A percentile compares a stretch with the other conserved stretches of the same genome.
Evolutionary conservation across 768 basidiomycete genomes (phyloP).

Genomic region (Amanita rimosa): DNA sequence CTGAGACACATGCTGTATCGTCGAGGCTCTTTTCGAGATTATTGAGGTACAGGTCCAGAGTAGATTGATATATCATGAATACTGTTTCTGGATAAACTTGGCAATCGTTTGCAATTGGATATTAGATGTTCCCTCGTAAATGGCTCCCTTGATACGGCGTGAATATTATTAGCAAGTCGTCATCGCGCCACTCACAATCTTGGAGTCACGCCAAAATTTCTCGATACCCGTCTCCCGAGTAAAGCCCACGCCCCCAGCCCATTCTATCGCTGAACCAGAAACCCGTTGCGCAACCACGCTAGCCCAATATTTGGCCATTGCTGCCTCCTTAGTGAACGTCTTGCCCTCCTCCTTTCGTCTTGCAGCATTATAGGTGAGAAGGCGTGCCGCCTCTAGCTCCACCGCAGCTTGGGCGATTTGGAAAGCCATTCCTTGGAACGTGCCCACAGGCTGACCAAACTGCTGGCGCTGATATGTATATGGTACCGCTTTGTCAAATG

Average conservation of each 20-base stretch:
- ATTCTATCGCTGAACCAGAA: slow-evolving; percentile 86
- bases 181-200: slow-evolving; percentile 58
- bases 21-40: too few species aligned
- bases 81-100: slow-evolving; percentile 79
- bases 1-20: too few species aligned
- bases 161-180: slow-evolving; percentile 2
- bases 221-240: slow-evolving; percentile 93
- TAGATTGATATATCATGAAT: slow-evolving; percentile 32
- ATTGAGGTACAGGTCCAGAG: not conserved
- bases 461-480: slow-evolving; percentile 92
- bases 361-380: slow-evolving; percentile 95
- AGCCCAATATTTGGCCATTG: slow-evolving; percentile 95
- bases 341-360: slow-evolving; percentile 86
- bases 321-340: slow-evolving; percentile 85
- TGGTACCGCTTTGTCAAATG: slow-evolving; percentile 90
- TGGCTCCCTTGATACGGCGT: slow-evolving; percentile 52
- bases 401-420: slow-evolving; percentile 87
- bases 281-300: slow-evolving; percentile 86
- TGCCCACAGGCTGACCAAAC: slow-evolving; percentile 89
- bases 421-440: slow-evolving; percentile 94
- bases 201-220: slow-evolving; percentile 94
- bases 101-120: slow-evolving; percentile 97
- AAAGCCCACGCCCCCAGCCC: slow-evolving; percentile 90
- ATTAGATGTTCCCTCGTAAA: slow-evolving; percentile 95
- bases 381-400: slow-evolving; percentile 81